Evolutionary conservation across 2,329 filamentous ascomycete genomes (phyloP).

Genomic region (Hymenoscyphus occultus): DNA sequence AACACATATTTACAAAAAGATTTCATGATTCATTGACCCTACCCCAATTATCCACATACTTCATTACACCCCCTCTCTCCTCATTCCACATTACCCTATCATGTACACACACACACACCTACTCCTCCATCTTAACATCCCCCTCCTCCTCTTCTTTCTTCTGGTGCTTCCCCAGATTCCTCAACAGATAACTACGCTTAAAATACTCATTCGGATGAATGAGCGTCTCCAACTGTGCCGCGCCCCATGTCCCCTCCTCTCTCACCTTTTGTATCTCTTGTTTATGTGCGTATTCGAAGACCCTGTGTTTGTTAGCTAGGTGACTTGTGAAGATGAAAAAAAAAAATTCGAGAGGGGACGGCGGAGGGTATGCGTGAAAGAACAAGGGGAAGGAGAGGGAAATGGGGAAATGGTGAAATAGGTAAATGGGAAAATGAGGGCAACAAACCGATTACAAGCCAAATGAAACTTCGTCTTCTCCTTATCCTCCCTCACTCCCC

Average conservation of each 20-base stretch:
- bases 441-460: slow-evolving; percentile 77
- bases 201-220: slow-evolving; percentile 98
- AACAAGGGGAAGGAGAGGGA: not conserved
- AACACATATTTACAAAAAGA: too few species aligned
- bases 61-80: too few species aligned
- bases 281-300: slow-evolving; percentile 87
- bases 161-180: slow-evolving; percentile 57
- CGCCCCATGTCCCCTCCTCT: slow-evolving; percentile 68
- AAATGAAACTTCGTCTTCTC: slow-evolving; percentile 87
- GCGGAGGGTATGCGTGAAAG: too few species aligned
- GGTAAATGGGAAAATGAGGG: not conserved
- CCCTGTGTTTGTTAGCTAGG: slow-evolving; percentile 43
- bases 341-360: too few species aligned
- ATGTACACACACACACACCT: not conserved
- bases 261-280: slow-evolving; percentile 72
- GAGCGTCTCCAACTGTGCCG: slow-evolving; percentile 85
- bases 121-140: slow-evolving; percentile 56
- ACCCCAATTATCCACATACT: too few species aligned
- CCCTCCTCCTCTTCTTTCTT: slow-evolving; percentile 47
- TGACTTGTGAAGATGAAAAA: too few species aligned
- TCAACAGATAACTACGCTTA: slow-evolving; percentile 87
- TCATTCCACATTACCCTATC: too few species aligned
- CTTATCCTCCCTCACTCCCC: slow-evolving; percentile 84
- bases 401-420: not conserved
- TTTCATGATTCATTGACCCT: too few species aligned